These are phyloP conservation scores for Chlamydomonas applanata DNA, from an alignment of 139 green algal species.

Conservation along the genomic window DNA sequence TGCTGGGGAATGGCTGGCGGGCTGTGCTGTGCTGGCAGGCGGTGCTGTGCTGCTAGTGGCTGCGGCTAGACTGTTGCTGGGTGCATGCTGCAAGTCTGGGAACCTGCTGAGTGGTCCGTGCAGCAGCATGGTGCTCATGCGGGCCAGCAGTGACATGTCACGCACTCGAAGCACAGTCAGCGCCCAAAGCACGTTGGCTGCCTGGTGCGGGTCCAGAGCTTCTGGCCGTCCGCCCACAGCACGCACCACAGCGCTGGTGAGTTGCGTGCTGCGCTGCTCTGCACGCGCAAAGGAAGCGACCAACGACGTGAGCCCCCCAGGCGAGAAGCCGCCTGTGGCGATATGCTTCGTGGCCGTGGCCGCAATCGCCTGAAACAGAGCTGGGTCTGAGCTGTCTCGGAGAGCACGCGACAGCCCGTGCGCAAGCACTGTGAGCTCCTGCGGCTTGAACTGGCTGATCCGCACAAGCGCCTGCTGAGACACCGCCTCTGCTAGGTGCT, in stretches of 20 bases:
- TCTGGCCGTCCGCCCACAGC: slow-evolving; percentile 6
- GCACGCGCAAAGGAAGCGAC: slow-evolving; percentile 23
- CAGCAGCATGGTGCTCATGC: slow-evolving; percentile 4
- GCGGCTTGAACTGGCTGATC: neutral
- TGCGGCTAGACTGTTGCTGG: neutral
- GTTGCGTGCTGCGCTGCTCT: slow-evolving; percentile 18
- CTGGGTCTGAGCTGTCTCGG: slow-evolving; percentile 8
- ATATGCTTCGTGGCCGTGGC: neutral
- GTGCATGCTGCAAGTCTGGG: neutral
- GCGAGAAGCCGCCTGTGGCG: neutral
- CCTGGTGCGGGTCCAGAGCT: slow-evolving; percentile 13
- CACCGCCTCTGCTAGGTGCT: no score
- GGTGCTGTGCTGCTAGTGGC: neutral
- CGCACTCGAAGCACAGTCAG: slow-evolving; percentile 26
- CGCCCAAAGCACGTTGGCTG: slow-evolving; percentile 40
- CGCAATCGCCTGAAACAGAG: slow-evolving; percentile 20
- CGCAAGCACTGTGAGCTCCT: slow-evolving; percentile 25
- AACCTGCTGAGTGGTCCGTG: neutral
- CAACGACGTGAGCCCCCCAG: slow-evolving; percentile 3
- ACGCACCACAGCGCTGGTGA: slow-evolving; percentile 8
- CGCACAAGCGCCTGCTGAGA: no score
- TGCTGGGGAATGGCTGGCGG: no score
- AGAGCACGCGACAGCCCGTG: slow-evolving; percentile 13
- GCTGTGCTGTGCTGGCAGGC: no score
- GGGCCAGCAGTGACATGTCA: slow-evolving; percentile 26